These are phyloP conservation scores for Talaromyces stipitatus DNA, from an alignment of 495 filamentous ascomycete species.

Conservation along the genomic window DNA sequence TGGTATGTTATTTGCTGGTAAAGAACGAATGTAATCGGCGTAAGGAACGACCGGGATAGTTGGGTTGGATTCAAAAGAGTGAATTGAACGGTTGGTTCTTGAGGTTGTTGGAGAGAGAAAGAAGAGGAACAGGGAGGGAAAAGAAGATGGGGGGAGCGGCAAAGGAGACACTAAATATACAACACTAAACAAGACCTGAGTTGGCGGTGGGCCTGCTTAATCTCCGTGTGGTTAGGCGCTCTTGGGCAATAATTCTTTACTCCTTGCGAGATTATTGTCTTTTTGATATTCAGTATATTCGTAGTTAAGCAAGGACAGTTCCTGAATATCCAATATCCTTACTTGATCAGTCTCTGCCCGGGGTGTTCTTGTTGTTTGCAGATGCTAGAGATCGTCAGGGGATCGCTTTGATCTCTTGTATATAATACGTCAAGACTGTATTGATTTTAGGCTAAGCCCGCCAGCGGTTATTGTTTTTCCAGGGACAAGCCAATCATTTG, in stretches of 20 bases:
- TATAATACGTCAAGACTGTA: not conserved
- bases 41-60: slow-evolving; percentile 22
- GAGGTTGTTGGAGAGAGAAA: slow-evolving; percentile 7
- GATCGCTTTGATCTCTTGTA: not conserved
- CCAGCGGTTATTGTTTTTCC: not conserved
- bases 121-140: not conserved
- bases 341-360: not conserved
- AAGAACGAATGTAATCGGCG: slow-evolving; percentile 49
- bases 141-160: not conserved
- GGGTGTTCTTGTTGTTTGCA: not conserved
- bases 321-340: not conserved
- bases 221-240: not conserved
- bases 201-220: not conserved
- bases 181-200: not conserved
- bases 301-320: not conserved
- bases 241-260: not conserved
- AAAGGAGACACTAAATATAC: not conserved
- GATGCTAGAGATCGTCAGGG: not conserved
- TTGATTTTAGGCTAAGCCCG: not conserved
- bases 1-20: not conserved
- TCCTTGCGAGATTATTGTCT: no score
- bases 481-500: not conserved
- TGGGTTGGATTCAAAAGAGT: slow-evolving; percentile 7
- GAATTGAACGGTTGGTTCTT: slow-evolving; percentile 6
- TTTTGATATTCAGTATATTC: no score